Conservation (phyloP, 441 rosid species). For the Gossypium gossypioides region DNA sequence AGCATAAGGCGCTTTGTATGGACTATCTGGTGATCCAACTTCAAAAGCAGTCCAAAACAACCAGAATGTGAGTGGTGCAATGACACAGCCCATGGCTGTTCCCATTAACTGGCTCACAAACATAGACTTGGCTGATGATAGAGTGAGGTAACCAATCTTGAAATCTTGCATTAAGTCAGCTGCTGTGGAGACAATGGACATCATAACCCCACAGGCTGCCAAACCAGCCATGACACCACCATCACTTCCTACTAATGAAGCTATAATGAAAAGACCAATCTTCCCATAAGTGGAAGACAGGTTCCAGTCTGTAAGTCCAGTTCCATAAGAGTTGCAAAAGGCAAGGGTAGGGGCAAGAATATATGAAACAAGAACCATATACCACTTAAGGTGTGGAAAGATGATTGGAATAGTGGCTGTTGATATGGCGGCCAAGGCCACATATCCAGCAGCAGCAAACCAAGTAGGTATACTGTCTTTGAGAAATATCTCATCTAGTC, state of each 20-base stretch:
- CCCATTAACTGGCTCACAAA: constrained; percentile 73
- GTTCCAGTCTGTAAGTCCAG: constrained; percentile 78
- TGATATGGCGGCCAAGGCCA: constrained; percentile 76
- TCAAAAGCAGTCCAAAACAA: constrained; percentile 78
- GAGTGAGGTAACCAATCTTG: constrained; percentile 72
- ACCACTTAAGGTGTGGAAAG: constrained; percentile 82
- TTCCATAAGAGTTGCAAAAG: constrained; percentile 82
- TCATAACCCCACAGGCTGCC: constrained; percentile 86
- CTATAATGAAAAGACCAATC: constrained; percentile 79
- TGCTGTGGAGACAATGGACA: constrained; percentile 81
- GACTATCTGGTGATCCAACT: constrained; percentile 68
- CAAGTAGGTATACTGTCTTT: constrained; percentile 68
- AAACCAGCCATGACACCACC: constrained; percentile 83
- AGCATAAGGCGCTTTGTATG: constrained; percentile 79
- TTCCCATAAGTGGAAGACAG: constrained; percentile 75
- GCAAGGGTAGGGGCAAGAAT: constrained; percentile 78
- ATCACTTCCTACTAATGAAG: constrained; percentile 63
- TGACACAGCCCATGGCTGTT: constrained; percentile 76
- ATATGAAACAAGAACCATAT: constrained; percentile 65
- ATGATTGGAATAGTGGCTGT: constrained; percentile 55
- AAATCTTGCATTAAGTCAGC: constrained; percentile 95
- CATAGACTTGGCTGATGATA: constrained; percentile 81
- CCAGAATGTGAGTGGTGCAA: constrained; percentile 83
- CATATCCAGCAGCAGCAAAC: constrained; percentile 68
- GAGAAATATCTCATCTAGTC: constrained; percentile 52